Base-by-base conservation (phyloP, 768 basidiomycete genomes). In the Tricholoma saponaceum region DNA sequence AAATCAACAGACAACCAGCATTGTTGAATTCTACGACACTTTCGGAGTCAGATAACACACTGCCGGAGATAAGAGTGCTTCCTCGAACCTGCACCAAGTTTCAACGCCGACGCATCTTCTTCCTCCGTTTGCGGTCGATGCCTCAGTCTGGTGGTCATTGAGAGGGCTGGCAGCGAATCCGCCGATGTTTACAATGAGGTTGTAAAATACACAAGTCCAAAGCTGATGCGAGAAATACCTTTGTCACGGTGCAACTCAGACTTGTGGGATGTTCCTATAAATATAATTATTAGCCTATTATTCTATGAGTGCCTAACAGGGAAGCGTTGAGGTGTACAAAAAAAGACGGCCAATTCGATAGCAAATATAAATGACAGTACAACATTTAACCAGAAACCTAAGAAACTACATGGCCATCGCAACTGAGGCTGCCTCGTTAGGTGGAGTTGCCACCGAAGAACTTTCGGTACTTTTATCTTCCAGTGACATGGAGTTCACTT, bases 1-100 rank as follows among this genome's bases (percentile, higher is more conserved):
- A 93, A 59, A 95, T 93, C 64, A 94, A 81, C 67, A 96, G 71
- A 71, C 90, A 93, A 78, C 90, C 92, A 5, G 90, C 90, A 61
- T 93, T 92, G 75, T 92, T 92, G 75, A 95, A 95, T 68, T 92
- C 93, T 92, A 60, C 14, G 39, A 22, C 8, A 53, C 13, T 32
- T 18, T 37, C 22, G 23, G 5, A 39, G 22, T 35, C 55, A 47
- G 18, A 33, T 22, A 28, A 49, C 14, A 25, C 37, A 33, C n/a
- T 4, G 14, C 26, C 14, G 25, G 25, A 28, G 9, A 4, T 30
- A 32, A 37, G 26, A 33, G 5, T 7, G 4, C 28, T 16, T 60
- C 55, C 35, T 26, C 59, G 46, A 58, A 86, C 89, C 90, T 63
- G 84, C 72, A 16, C 92, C 92, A 25, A 94, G 85, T 68, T 93